Base-by-base conservation (phyloP, 2,329 filamentous ascomycete genomes). In the Fusarium burgessii region DNA sequence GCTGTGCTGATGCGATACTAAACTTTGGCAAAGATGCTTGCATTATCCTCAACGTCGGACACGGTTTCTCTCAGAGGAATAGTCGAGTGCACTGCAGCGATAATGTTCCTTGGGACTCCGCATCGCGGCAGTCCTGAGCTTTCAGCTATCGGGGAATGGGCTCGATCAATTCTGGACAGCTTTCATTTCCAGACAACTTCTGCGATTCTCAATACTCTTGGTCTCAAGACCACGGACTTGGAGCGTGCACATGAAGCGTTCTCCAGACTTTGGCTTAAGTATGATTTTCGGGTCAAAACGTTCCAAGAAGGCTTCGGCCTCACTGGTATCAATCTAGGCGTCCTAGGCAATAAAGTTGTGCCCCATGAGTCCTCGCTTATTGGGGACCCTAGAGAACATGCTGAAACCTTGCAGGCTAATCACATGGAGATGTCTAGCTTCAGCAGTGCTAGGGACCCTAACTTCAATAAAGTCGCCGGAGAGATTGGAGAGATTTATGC, bases 71-170 rank as follows among this genome's bases (percentile, higher is more conserved):
- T n/a, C n/a, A n/a, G n/a, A n/a, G n/a, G n/a, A n/a, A n/a, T n/a
- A n/a, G n/a, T n/a, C n/a, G n/a, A n/a, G n/a, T n/a, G n/a, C n/a
- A n/a, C n/a, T n/a, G n/a, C n/a, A n/a, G n/a, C n/a, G n/a, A n/a
- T n/a, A n/a, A n/a, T n/a, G n/a, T n/a, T n/a, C 36, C 77, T 82
- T 14, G 80, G 80, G 0, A 81, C 79, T 0, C 80, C 80, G 1
- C 80, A 81, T 51, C 58, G 70, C 72, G 80, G 58, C 1, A 67
- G 33, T 55, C 76, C 7, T 66, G 78, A 58, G 72, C 74, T 27
- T 47, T 75, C 46, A 49, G 69, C 23, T 3, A 71, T 45, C 5
- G 70, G 68, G 1, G 60, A 71, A 15, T 35, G 33, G 52, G 64
- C 52, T 5, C 25, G 65, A 10, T 60, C 64, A 1, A 9, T 80